These are phyloP conservation scores for Rosa lucieae DNA, from an alignment of 306 rosid species.

Conservation along the genomic window DNA sequence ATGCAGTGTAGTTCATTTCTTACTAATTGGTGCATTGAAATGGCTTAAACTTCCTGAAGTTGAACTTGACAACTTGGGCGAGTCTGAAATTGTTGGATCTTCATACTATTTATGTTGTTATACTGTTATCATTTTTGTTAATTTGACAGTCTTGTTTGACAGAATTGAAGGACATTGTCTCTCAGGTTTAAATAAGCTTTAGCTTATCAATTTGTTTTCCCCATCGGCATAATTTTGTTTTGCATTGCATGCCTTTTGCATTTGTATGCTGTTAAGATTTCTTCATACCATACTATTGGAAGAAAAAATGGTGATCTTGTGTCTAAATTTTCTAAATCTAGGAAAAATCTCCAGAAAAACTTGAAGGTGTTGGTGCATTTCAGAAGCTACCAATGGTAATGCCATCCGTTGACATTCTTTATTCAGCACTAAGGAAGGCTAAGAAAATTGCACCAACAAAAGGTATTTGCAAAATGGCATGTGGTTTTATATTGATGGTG, in stretches of 20 bases:
- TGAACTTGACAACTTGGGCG: not conserved
- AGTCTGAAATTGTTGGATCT: not conserved
- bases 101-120: not conserved
- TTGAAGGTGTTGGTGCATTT: conserved; percentile 80
- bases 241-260: not conserved
- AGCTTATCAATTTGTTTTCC: not conserved
- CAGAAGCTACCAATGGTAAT: conserved; percentile 94
- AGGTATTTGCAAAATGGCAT: conserved; percentile 47
- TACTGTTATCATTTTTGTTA: not conserved
- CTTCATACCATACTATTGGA: not conserved
- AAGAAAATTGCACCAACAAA: conserved; percentile 72
- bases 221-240: not conserved
- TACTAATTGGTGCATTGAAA: not conserved
- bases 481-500: conserved; percentile 17
- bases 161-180: not conserved
- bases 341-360: conserved; percentile 46
- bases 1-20: not conserved
- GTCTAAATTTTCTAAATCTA: conserved; percentile 30
- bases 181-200: not conserved
- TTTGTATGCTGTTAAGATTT: not conserved
- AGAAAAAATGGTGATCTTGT: conserved; percentile 8
- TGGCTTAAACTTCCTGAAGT: not conserved
- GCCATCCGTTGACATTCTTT: conserved; percentile 81
- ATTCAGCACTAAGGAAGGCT: conserved; percentile 80
- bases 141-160: not conserved